Conservation (phyloP, 116 monocot species). For the Dioscorea cayenensis region DNA sequence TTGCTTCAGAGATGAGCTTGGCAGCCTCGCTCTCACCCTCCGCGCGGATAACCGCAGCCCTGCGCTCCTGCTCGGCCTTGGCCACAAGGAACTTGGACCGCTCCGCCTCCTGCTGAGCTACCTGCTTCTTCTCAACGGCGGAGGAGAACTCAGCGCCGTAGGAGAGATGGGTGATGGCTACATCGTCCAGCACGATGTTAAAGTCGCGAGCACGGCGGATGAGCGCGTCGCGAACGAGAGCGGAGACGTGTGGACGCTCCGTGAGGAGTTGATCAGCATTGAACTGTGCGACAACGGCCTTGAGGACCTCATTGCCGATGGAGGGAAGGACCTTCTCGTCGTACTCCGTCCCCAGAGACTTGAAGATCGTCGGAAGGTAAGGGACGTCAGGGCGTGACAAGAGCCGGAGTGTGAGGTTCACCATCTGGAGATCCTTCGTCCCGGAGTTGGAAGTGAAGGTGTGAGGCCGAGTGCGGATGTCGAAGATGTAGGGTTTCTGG, state of each 20-base stretch:
- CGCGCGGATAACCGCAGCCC: slow-evolving; percentile 70
- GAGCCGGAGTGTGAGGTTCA: slow-evolving; percentile 81
- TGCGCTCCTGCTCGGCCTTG: slow-evolving; percentile 73
- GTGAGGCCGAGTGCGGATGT: slow-evolving; percentile 81
- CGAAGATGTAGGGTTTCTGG: slow-evolving; percentile 87
- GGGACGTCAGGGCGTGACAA: slow-evolving; percentile 59
- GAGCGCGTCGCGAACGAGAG: slow-evolving; percentile 68
- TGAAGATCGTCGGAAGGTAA: slow-evolving; percentile 63
- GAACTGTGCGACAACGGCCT: slow-evolving; percentile 91
- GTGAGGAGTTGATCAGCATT: slow-evolving; percentile 96
- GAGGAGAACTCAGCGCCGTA: slow-evolving; percentile 73
- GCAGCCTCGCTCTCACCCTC: slow-evolving; percentile 85
- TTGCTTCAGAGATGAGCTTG: slow-evolving; percentile 62
- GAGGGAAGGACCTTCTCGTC: slow-evolving; percentile 95
- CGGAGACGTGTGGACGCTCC: slow-evolving; percentile 78
- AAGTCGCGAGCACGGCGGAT: slow-evolving; percentile 60
- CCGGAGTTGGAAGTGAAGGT: slow-evolving; percentile 86
- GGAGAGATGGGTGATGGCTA: slow-evolving; percentile 78
- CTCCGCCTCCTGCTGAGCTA: slow-evolving; percentile 95
- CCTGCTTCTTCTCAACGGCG: slow-evolving; percentile 93
- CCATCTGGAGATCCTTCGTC: slow-evolving; percentile 94
- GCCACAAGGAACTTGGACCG: slow-evolving; percentile 78
- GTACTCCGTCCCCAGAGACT: slow-evolving; percentile 79
- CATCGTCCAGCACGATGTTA: slow-evolving; percentile 83
- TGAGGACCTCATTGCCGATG: slow-evolving; percentile 91